Evolutionary conservation across 164 flowering plant species (phyloP).

Genomic region (Dillenia suffruticosa): DNA sequence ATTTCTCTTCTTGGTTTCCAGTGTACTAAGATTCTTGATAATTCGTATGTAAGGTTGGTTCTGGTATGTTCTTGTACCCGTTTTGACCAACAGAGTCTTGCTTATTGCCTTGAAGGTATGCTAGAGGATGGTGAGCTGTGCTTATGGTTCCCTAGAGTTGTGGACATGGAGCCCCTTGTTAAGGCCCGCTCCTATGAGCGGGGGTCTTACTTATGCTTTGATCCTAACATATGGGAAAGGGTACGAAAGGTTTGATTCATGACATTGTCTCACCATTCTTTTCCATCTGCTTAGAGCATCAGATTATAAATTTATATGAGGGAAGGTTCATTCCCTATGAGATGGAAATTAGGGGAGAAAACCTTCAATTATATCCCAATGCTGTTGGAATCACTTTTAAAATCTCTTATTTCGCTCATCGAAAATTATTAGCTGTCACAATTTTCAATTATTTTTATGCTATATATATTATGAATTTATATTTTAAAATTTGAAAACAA

Average conservation of each 20-base stretch:
- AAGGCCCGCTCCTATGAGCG: conserved; percentile 26
- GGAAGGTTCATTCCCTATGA: too few species aligned
- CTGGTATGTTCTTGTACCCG: background rate
- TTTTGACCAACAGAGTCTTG: background rate
- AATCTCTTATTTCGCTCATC: too few species aligned
- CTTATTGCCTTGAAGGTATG: conserved; percentile 16
- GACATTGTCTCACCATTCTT: background rate
- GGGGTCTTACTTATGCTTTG: conserved; percentile 28
- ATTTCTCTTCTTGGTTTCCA: background rate
- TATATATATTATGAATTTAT: too few species aligned
- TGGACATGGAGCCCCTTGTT: conserved; percentile 20
- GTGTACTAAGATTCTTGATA: background rate
- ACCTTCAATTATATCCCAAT: background rate
- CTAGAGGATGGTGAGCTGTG: conserved; percentile 29
- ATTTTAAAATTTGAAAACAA: too few species aligned
- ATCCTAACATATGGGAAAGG: conserved; percentile 26
- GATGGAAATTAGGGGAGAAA: too few species aligned
- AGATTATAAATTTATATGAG: too few species aligned
- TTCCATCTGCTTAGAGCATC: too few species aligned
- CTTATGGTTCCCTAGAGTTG: conserved; percentile 19
- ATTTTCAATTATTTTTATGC: too few species aligned
- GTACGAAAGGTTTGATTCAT: conserved; percentile 17
- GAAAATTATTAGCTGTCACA: too few species aligned
- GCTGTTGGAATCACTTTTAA: background rate
- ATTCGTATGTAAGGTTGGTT: background rate